Base-by-base conservation (phyloP, 345 rosid species). In the Pistacia vera region DNA sequence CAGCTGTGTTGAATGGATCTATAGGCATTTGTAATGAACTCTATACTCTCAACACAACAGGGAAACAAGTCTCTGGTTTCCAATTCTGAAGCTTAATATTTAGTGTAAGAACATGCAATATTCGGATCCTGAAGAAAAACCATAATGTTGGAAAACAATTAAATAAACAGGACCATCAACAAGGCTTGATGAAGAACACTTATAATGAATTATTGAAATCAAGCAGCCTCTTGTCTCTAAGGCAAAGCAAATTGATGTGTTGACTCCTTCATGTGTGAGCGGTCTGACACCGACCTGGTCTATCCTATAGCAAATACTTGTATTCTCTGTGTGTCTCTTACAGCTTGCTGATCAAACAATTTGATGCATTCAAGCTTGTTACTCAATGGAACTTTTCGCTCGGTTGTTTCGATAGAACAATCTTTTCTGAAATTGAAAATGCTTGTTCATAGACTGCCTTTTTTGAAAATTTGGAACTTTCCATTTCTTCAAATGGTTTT, bases 361-460 rank as follows among this genome's bases (percentile, higher is more conserved):
- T 61, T 25, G 25, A 25, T 25, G 25, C 25, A 25, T 25, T 25
- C 25, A 25, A 25, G 25, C 1, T 25, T 25, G 25, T 25, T 25
- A 25, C 25, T 25, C 25, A 25, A 25, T 25, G 25, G 75, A 44
- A 44, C 44, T 2, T 66, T 54, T 17, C 41, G 55, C 44, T 5
- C 64, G 0, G 17, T 44, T 1, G 57, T 71, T 59, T 71, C 28
- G 8, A 44, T 59, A 38, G 75, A 59, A 71, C 22, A 25, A 8
- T 59, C 11, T 44, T 59, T 71, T 59, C 46, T 44, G 44, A 22
- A 8, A 71, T 44, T 71, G 75, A 59, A 71, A 44, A 71, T 59
- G 28, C 66, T 61, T 58, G 54, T 22, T 22, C 22, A 59, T 71
- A 59, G 2, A 71, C 16, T 59, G 28, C 36, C 3, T 25, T 5